Percentiles rank a stretch among this genome's conserved stretches.
These are phyloP conservation scores for Colletotrichum melonis DNA, from an alignment of 2,329 filamentous ascomycete species.

Conservation along the genomic window DNA sequence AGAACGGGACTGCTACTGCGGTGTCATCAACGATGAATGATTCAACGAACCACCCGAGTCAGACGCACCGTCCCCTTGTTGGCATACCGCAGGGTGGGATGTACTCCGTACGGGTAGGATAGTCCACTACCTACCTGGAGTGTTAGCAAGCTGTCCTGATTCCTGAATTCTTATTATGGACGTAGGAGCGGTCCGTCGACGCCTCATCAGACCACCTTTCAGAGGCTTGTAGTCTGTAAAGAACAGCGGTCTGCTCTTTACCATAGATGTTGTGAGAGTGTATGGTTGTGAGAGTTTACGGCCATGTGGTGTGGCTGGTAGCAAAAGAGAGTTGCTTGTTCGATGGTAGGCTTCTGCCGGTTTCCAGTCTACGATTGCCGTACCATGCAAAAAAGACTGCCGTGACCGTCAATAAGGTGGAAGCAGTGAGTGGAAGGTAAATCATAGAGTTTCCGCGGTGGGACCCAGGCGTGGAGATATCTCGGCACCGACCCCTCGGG, in stretches of 20 bases:
- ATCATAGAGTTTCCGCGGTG: not conserved
- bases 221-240: not conserved
- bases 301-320: not conserved
- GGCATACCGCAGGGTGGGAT: not conserved
- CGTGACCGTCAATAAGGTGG: no score
- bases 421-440: no score
- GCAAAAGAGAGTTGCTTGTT: not conserved
- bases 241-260: not conserved
- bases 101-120: not conserved
- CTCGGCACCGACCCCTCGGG: not conserved
- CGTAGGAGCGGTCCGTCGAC: not conserved
- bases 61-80: not conserved
- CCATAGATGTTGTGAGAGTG: no score
- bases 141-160: no score
- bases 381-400: not conserved
- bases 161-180: not conserved
- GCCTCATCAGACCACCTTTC: not conserved
- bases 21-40: not conserved
- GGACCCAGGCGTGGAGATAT: conserved; percentile 3
- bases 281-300: not conserved
- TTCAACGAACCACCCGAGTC: conserved; percentile 14
- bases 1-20: not conserved
- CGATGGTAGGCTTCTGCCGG: not conserved
- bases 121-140: no score
- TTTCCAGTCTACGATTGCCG: not conserved